phyloP scores from a whole-genome alignment of 768 basidiomycete genomes.

The Russula brevipes region DNA sequence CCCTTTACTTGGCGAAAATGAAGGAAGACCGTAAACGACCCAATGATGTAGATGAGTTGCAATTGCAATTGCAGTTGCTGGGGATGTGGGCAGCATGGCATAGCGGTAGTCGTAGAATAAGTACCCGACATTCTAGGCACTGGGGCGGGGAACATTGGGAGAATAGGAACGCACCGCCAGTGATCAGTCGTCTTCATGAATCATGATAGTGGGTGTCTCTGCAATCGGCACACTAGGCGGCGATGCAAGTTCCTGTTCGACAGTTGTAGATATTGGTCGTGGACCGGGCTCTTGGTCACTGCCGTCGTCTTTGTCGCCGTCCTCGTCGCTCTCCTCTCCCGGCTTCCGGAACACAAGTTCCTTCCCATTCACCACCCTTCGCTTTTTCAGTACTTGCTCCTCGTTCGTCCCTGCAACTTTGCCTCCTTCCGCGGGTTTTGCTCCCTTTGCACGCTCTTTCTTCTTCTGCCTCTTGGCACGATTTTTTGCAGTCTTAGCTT shows the following conservation, averaged over 20 bases:
- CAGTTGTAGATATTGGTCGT: constrained; percentile 18
- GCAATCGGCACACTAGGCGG: constrained; percentile 28
- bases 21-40: background rate
- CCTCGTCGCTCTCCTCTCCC: constrained; percentile 46
- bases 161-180: constrained; percentile 5
- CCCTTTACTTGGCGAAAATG: background rate
- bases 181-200: constrained; percentile 48
- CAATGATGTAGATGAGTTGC: background rate
- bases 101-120: background rate
- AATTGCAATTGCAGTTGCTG: background rate
- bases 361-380: constrained; percentile 73
- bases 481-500: constrained; percentile 93
- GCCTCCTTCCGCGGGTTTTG: constrained; percentile 29
- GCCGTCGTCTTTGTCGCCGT: constrained; percentile 28
- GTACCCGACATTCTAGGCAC: background rate
- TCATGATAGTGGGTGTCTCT: constrained; percentile 38
- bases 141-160: background rate
- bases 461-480: constrained; percentile 91
- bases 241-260: constrained; percentile 3
- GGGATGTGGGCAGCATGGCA: background rate
- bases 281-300: constrained; percentile 26
- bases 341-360: constrained; percentile 56
- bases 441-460: constrained; percentile 61
- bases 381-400: constrained; percentile 61
- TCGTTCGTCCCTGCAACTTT: constrained; percentile 29